These are phyloP conservation scores for Psidium friedrichsthalianum DNA, from an alignment of 345 rosid genomes.

Conservation along the genomic window DNA sequence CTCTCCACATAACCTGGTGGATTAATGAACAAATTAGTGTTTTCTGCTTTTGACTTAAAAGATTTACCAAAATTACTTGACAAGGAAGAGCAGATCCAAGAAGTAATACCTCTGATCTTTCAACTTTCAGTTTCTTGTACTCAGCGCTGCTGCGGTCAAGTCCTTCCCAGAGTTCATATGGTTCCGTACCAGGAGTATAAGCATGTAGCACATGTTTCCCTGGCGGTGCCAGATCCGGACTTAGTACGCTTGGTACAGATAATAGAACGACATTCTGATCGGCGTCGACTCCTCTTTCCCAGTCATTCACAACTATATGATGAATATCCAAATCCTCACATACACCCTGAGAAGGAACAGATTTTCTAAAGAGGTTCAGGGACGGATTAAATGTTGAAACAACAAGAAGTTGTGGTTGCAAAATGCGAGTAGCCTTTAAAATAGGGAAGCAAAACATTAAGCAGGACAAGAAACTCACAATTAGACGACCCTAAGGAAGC, in stretches of 20 bases:
- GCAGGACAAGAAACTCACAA: not conserved
- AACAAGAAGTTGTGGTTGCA: not conserved
- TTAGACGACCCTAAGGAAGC: not conserved
- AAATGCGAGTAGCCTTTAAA: not conserved
- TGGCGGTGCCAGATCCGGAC: slow-evolving; percentile 74
- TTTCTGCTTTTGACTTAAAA: not conserved
- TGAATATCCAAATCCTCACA: slow-evolving; percentile 74
- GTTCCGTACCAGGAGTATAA: slow-evolving; percentile 85
- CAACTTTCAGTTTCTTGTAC: slow-evolving; percentile 67
- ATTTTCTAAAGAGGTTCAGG: not conserved
- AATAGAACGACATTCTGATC: slow-evolving; percentile 88
- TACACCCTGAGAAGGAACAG: slow-evolving; percentile 30
- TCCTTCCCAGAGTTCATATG: slow-evolving; percentile 69
- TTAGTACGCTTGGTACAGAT: slow-evolving; percentile 71
- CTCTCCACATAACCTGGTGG: slow-evolving; percentile 77
- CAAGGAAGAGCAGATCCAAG: not conserved
- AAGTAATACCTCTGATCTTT: slow-evolving; percentile 71
- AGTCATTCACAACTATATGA: slow-evolving; percentile 86
- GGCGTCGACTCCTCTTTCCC: slow-evolving; percentile 86
- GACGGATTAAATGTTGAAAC: not conserved
- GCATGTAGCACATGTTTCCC: slow-evolving; percentile 84
- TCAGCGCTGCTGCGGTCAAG: slow-evolving; percentile 63
- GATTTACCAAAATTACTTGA: not conserved
- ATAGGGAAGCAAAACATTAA: not conserved
- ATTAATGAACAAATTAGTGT: not conserved